Conservation (phyloP, 2,329 filamentous ascomycete species). For the Lasiodiplodia sp. region DNA sequence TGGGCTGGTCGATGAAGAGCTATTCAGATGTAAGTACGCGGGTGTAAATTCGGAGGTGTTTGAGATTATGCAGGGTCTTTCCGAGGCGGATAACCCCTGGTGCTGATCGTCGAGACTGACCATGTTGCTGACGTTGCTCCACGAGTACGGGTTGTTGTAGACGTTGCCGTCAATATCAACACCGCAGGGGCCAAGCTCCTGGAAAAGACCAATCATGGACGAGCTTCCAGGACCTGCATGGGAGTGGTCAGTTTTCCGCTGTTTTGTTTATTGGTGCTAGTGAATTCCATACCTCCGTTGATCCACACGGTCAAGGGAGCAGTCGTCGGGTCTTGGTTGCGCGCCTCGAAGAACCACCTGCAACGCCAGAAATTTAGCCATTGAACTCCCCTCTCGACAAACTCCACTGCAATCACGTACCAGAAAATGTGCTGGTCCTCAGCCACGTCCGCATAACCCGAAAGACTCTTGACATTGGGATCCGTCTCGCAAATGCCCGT, state of each 20-base stretch:
- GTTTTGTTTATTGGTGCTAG: not conserved
- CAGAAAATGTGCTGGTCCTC: conserved; percentile 63
- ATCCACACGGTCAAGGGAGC: conserved; percentile 69
- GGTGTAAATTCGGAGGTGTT: too few relatives aligned
- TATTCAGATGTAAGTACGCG: not conserved
- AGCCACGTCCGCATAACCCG: conserved; percentile 62
- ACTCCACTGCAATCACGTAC: conserved; percentile 37
- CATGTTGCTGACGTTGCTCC: conserved; percentile 70
- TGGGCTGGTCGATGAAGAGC: conserved; percentile 74
- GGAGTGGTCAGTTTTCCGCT: not conserved
- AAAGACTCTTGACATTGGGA: conserved; percentile 63
- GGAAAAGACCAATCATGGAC: conserved; percentile 64
- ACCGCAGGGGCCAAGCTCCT: conserved; percentile 61
- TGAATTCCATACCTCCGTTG: conserved; percentile 37
- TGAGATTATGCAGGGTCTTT: too few relatives aligned
- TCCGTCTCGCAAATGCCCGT: conserved; percentile 64
- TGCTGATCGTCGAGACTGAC: conserved; percentile 22
- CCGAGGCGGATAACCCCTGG: too few relatives aligned
- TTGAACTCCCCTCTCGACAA: too few relatives aligned
- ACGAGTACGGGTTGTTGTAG: conserved; percentile 68
- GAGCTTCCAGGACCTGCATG: conserved; percentile 61
- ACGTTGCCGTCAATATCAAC: conserved; percentile 56
- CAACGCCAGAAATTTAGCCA: not conserved
- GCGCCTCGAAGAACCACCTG: conserved; percentile 61
- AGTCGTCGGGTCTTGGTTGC: conserved; percentile 56